These are phyloP conservation scores for Pseudoscleropodium purum DNA, from an alignment of 225 moss, liverwort and hornwort species.

Conservation along the genomic window DNA sequence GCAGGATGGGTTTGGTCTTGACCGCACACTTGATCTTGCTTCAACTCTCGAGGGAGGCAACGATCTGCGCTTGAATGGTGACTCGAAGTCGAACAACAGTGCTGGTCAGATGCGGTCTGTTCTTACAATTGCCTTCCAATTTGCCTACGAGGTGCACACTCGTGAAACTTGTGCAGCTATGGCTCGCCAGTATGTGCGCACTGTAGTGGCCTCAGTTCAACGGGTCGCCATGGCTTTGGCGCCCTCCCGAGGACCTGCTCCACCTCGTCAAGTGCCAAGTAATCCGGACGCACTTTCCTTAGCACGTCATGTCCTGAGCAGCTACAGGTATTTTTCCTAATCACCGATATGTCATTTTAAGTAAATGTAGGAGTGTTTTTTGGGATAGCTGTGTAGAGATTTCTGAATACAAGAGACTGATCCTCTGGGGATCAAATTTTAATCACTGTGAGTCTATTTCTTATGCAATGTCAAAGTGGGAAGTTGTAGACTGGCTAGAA, in stretches of 20 bases:
- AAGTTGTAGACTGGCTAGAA: not conserved
- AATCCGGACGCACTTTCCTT: slow-evolving; percentile 81
- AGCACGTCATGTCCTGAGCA: slow-evolving; percentile 66
- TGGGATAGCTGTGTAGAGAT: not conserved
- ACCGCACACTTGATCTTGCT: slow-evolving; percentile 83
- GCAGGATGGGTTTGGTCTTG: slow-evolving; percentile 85
- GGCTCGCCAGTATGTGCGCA: slow-evolving; percentile 95
- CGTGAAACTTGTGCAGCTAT: slow-evolving; percentile 82
- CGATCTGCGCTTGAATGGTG: slow-evolving; percentile 71
- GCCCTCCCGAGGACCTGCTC: slow-evolving; percentile 56
- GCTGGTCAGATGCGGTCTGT: slow-evolving; percentile 80
- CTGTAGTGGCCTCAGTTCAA: slow-evolving; percentile 92
- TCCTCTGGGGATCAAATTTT: not conserved
- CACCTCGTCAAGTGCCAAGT: slow-evolving; percentile 49
- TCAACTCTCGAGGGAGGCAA: slow-evolving; percentile 91
- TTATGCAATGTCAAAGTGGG: not conserved
- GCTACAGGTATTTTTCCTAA: slow-evolving; percentile 55
- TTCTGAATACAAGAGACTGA: not conserved
- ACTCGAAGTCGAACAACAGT: slow-evolving; percentile 26
- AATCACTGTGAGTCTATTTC: not conserved
- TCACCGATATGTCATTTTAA: not conserved
- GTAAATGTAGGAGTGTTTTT: not conserved
- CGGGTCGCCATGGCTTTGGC: slow-evolving; percentile 93
- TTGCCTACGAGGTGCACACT: slow-evolving; percentile 86
- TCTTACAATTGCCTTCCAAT: slow-evolving; percentile 95